Evolutionary conservation across 2,329 filamentous ascomycete species (phyloP).

Genomic region (Graphilbum fragrans): DNA sequence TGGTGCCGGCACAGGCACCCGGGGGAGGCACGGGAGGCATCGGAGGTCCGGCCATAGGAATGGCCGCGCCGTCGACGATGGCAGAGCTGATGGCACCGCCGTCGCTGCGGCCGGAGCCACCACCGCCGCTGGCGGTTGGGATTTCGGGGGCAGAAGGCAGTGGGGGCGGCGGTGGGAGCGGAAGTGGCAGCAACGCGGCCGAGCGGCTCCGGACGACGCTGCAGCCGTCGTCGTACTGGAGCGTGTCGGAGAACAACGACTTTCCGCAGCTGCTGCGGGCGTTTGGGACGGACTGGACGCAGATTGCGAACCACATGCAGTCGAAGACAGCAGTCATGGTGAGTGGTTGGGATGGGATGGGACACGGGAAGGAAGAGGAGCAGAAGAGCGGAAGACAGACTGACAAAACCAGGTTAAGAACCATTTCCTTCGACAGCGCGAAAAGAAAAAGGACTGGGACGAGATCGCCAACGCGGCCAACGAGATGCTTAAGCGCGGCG

Average conservation of each 20-base stretch:
- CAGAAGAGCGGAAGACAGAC: background rate
- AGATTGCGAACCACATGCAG: constrained; percentile 67
- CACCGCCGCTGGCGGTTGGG: constrained; percentile 31
- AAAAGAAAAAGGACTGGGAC: constrained; percentile 45
- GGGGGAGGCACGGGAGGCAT: background rate
- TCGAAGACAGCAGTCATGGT: constrained; percentile 84
- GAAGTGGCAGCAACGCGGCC: constrained; percentile 32
- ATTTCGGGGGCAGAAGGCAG: constrained; percentile 32
- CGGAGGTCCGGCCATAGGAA: constrained; percentile 5
- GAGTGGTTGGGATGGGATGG: constrained; percentile 17
- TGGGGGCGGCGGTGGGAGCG: constrained; percentile 29
- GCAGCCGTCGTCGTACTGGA: constrained; percentile 76
- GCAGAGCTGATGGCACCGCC: constrained; percentile 45
- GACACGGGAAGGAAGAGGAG: background rate
- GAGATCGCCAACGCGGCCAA: constrained; percentile 48
- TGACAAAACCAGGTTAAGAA: constrained; percentile 46
- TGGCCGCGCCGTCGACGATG: constrained; percentile 23
- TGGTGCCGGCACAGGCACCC: background rate
- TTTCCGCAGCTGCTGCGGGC: constrained; percentile 61
- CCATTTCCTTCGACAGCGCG: constrained; percentile 51
- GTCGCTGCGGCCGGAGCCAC: constrained; percentile 42
- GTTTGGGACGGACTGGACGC: constrained; percentile 68
- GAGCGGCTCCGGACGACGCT: constrained; percentile 33
- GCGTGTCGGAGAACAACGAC: constrained; percentile 66
- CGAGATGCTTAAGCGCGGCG: constrained; percentile 38